Base-by-base conservation (phyloP, 208 protist species). In the Leishmania guyanensis region DNA sequence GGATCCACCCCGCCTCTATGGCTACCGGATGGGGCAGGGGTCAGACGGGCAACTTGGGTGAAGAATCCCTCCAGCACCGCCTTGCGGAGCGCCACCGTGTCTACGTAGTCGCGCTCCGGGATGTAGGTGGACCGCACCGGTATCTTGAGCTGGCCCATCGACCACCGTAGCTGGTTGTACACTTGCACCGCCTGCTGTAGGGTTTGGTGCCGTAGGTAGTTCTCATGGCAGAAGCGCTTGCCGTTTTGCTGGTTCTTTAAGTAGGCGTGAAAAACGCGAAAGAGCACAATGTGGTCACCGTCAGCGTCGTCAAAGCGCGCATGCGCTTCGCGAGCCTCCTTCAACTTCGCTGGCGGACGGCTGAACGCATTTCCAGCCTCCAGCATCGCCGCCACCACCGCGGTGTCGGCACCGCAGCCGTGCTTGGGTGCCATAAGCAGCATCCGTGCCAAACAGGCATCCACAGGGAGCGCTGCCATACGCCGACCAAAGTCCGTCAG, bases 371-470 rank as follows among this genome's bases (percentile, higher is more conserved):
- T 89, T n/a, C 95, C 91, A 26, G 80, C 88, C 80, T 98, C 91
- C 58, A 95, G 82, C 95, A 98, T 98, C n/a, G 97, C 89, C 62
- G 89, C 96, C 83, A 98, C 86, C 58, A 94, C 91, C 9, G 86
- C 91, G 26, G 92, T 93, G 62, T 98, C 93, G n/a, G 91, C 92
- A 12, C 86, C 86, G 78, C 94, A 98, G 64, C 86, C 86, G 86
- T 97, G 86, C 71, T 88, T 79, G 20, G 86, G 79, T 8, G 94
- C 91, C 62, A 86, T 87, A 26, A 99, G 81, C 62, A 99, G 86
- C 94, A 98, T 97, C 75, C 99, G 98, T 9, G 97, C 85, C 0
- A 99, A 78, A 85, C 98, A 95, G 50, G 98, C 98, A 81, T 94
- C 91, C 9, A 96, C 85, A 14, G 95, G 93, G 58, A 98, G 78